A percentile compares a stretch with the other conserved stretches of the same genome.
These are phyloP conservation scores for Pythium insidiosum DNA, from an alignment of 352 stramenopile genomes.

Conservation along the genomic window DNA sequence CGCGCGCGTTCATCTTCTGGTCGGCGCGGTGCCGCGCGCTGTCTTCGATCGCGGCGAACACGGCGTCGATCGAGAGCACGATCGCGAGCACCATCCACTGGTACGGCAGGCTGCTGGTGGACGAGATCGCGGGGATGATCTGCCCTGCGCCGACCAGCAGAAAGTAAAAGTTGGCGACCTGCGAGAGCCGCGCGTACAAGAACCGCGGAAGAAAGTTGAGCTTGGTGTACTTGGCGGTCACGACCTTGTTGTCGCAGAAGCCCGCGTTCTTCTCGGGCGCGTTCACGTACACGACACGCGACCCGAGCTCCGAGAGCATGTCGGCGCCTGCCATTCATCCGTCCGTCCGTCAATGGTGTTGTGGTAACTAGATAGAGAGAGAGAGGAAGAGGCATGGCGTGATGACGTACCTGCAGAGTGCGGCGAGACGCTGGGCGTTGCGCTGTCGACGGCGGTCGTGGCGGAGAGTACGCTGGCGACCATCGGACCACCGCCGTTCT, in stretches of 20 bases:
- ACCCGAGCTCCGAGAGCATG: constrained; percentile 31
- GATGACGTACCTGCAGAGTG: not conserved
- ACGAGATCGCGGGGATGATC: constrained; percentile 81
- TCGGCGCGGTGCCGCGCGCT: constrained; percentile 67
- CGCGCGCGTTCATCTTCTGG: constrained; percentile 72
- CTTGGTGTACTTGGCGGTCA: constrained; percentile 85
- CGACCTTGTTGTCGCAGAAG: constrained; percentile 78
- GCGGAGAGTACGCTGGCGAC: no score
- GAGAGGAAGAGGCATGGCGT: not conserved
- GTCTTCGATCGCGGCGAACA: constrained; percentile 84
- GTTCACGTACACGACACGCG: constrained; percentile 72
- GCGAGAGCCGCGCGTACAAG: constrained; percentile 78
- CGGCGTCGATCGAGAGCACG: constrained; percentile 77
- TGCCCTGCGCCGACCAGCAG: constrained; percentile 81
- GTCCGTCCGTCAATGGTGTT: no score
- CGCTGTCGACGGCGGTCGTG: no score
- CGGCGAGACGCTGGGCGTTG: not conserved
- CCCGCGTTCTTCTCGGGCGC: constrained; percentile 40
- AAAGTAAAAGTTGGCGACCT: constrained; percentile 88
- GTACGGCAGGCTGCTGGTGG: constrained; percentile 76
- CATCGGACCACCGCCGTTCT: constrained; percentile 36
- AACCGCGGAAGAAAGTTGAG: constrained; percentile 81
- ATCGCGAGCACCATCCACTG: constrained; percentile 82
- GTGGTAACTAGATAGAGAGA: not conserved
- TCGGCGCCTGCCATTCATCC: no score